phyloP scores from a whole-genome alignment of 2,329 filamentous ascomycete genomes.

The Calonectria multiphialidica region DNA sequence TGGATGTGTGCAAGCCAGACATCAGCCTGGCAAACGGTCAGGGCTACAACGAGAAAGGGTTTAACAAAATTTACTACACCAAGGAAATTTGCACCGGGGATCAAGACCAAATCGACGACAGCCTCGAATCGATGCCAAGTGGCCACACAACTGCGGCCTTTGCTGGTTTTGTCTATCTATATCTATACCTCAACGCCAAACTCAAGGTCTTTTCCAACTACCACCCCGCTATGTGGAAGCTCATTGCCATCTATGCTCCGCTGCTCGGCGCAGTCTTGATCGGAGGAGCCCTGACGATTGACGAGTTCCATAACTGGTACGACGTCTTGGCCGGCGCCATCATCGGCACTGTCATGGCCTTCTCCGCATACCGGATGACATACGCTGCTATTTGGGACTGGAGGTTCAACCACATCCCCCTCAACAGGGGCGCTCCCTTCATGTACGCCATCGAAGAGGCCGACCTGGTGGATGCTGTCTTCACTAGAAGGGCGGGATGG shows the following conservation, averaged over 20 bases:
- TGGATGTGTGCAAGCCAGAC: constrained; percentile 75
- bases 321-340: constrained; percentile 75
- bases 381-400: constrained; percentile 78
- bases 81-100: constrained; percentile 78
- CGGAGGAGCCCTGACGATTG: constrained; percentile 76
- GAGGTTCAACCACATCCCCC: constrained; percentile 73
- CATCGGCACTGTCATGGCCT: constrained; percentile 75
- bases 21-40: constrained; percentile 32
- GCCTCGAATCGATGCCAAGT: constrained; percentile 78
- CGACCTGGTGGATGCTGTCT: constrained; percentile 66
- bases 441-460: constrained; percentile 57
- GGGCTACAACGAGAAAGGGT: constrained; percentile 65
- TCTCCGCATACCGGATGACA: constrained; percentile 74
- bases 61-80: constrained; percentile 74
- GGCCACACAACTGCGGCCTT: constrained; percentile 82
- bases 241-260: constrained; percentile 73
- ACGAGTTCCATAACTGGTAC: constrained; percentile 83
- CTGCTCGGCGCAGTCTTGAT: constrained; percentile 77
- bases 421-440: constrained; percentile 69
- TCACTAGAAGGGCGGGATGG: constrained; percentile 72
- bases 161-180: constrained; percentile 77
- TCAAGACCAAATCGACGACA: constrained; percentile 73
- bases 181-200: constrained; percentile 82
- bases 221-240: constrained; percentile 81
- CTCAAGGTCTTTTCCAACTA: constrained; percentile 81